Conservation (phyloP, 2,329 filamentous ascomycete genomes). For the Coniochaeta sp. region DNA sequence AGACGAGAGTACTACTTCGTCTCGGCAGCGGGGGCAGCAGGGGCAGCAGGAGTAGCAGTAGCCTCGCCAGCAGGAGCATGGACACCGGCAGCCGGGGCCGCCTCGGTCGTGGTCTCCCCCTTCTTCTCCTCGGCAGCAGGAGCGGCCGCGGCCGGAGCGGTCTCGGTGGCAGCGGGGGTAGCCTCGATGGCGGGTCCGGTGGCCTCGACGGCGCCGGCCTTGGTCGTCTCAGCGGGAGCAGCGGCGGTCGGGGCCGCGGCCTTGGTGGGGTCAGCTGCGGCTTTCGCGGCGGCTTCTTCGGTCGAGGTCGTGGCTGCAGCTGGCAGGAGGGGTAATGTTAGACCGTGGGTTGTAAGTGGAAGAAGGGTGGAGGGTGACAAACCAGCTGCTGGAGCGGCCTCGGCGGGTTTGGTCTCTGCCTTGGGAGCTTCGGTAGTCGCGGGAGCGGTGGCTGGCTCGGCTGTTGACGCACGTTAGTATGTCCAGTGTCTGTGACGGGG, state of each 20-base stretch:
- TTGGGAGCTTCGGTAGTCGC: conserved; percentile 6
- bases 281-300: not conserved
- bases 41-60: too few relatives aligned
- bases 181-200: conserved; percentile 11
- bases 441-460: conserved; percentile 11
- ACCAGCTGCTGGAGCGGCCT: conserved; percentile 6
- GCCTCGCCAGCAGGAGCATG: conserved; percentile 5
- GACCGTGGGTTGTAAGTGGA: not conserved
- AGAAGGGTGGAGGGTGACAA: conserved; percentile 2
- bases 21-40: conserved; percentile 5
- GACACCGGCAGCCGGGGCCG: conserved; percentile 14
- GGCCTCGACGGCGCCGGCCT: conserved; percentile 20
- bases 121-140: conserved; percentile 15
- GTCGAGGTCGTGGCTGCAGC: not conserved
- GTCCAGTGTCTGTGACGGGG: not conserved
- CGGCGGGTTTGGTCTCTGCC: conserved; percentile 11
- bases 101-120: conserved; percentile 16
- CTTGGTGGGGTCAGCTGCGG: conserved; percentile 6
- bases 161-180: conserved; percentile 11
- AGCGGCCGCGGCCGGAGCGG: conserved; percentile 12
- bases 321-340: conserved; percentile 4
- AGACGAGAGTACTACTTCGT: not conserved
- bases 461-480: not conserved
- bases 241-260: conserved; percentile 11
- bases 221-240: conserved; percentile 18